Percentiles rank a stretch among this genome's conserved stretches.
Conservation (phyloP, 2,329 filamentous ascomycete species). For the Eutypa lata region DNA sequence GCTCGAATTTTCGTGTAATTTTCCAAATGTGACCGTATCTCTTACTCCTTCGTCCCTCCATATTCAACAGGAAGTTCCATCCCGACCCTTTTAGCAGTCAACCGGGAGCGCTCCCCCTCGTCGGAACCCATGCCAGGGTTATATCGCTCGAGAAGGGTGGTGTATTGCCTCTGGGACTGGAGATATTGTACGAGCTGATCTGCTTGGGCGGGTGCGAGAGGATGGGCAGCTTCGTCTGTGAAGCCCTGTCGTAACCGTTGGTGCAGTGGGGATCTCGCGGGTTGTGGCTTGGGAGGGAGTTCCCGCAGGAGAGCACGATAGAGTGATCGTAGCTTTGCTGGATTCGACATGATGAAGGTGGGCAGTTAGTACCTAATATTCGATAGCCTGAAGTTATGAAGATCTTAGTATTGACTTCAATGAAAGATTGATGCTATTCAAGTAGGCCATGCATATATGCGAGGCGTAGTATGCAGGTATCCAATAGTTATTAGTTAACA, state of each 20-base stretch:
- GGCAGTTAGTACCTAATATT: not conserved
- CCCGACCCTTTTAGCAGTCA: conserved; percentile 83
- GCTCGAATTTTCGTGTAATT: no score
- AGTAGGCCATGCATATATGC: no score
- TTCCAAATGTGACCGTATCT: not conserved
- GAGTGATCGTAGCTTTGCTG: conserved; percentile 64
- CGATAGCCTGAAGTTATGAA: not conserved
- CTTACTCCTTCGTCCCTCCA: not conserved
- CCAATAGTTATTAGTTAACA: no score
- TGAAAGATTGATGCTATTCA: no score
- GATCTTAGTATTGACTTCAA: not conserved
- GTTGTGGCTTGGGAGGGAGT: conserved; percentile 68
- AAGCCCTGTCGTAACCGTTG: conserved; percentile 65
- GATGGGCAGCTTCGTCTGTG: conserved; percentile 30
- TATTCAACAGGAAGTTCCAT: conserved; percentile 79
- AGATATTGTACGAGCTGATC: conserved; percentile 80
- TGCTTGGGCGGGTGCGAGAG: conserved; percentile 46
- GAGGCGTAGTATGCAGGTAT: no score
- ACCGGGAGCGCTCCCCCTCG: conserved; percentile 75
- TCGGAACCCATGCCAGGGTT: conserved; percentile 90
- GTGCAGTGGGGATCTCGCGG: conserved; percentile 67
- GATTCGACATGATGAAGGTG: conserved; percentile 30
- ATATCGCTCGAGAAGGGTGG: conserved; percentile 80
- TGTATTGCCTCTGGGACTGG: conserved; percentile 80
- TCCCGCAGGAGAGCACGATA: conserved; percentile 90